A percentile compares a stretch with the other conserved stretches of the same genome.
phyloP scores from a whole-genome alignment of 345 rosid genomes.

The Eucalyptus erythrocorys region DNA sequence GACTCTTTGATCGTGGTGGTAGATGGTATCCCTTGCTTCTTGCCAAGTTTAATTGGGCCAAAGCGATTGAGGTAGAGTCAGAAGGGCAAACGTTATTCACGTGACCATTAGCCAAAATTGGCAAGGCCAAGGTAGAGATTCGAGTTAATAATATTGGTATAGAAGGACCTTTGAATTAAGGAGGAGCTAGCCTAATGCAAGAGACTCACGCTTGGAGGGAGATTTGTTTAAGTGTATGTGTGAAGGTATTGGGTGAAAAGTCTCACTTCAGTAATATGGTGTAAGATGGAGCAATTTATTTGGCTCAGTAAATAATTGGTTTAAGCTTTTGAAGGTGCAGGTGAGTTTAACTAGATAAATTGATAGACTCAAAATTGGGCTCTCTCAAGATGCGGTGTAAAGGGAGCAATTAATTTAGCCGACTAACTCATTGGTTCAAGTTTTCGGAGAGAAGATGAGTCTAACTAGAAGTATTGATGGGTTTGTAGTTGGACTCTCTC shows the following conservation, averaged over 20 bases:
- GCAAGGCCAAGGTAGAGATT: not conserved
- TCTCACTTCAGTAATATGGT: not conserved
- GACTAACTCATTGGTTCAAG: not conserved
- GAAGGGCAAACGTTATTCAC: not conserved
- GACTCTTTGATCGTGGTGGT: not conserved
- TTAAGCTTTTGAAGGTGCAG: not conserved
- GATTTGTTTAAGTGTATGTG: not conserved
- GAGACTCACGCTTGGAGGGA: not conserved
- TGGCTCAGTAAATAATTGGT: not conserved
- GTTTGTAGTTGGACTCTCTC: not conserved
- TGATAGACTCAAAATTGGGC: too few species aligned
- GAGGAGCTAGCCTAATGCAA: not conserved
- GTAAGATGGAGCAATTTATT: not conserved
- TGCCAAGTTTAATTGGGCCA: not conserved
- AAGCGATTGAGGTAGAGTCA: not conserved
- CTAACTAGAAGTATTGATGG: too few species aligned
- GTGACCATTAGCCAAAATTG: not conserved
- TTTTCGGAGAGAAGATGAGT: too few species aligned
- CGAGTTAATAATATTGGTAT: not conserved
- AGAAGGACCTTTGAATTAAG: not conserved
- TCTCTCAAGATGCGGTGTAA: not conserved
- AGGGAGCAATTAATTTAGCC: not conserved
- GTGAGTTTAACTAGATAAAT: not conserved
- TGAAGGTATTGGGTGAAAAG: not conserved
- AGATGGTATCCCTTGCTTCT: not conserved